These are phyloP conservation scores for Eragrostis tef DNA, from an alignment of 202 grass and related monocot species.

Conservation along the genomic window DNA sequence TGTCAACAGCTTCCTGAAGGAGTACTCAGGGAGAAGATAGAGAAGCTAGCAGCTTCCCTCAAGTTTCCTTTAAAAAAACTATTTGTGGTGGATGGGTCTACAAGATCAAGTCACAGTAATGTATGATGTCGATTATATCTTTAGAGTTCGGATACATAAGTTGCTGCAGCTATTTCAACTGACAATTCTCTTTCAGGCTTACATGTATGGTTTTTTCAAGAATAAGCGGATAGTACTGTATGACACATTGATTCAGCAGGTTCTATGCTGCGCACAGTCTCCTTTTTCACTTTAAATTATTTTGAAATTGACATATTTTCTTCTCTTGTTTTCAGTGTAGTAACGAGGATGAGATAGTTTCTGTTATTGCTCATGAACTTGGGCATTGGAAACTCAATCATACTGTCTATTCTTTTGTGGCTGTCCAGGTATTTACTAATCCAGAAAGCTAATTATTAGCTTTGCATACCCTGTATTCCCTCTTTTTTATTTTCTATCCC, in stretches of 20 bases:
- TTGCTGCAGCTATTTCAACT: slow-evolving; percentile 35
- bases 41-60: slow-evolving; percentile 88
- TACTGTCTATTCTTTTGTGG: slow-evolving; percentile 87
- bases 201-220: slow-evolving; percentile 99
- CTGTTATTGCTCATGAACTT: slow-evolving; percentile 99
- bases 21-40: slow-evolving; percentile 93
- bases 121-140: slow-evolving; percentile 50
- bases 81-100: slow-evolving; percentile 98
- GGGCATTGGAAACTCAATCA: slow-evolving; percentile 99
- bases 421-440: slow-evolving; percentile 79
- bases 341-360: slow-evolving; percentile 93
- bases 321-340: slow-evolving; percentile 68
- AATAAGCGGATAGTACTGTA: slow-evolving; percentile 99
- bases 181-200: slow-evolving; percentile 68
- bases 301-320: slow-evolving; percentile 14
- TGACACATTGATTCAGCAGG: slow-evolving; percentile 99
- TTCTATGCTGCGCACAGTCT: slow-evolving; percentile 34
- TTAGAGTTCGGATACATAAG: not conserved
- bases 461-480: slow-evolving; percentile 5
- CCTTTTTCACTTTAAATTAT: slow-evolving; percentile 16
- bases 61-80: slow-evolving; percentile 99
- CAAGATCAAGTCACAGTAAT: slow-evolving; percentile 98
- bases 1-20: slow-evolving; percentile 92
- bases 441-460: slow-evolving; percentile 25
- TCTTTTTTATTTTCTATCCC: too few relatives aligned